These are phyloP conservation scores for Xylaria cubensis DNA, from an alignment of 495 filamentous ascomycete species.

Conservation along the genomic window DNA sequence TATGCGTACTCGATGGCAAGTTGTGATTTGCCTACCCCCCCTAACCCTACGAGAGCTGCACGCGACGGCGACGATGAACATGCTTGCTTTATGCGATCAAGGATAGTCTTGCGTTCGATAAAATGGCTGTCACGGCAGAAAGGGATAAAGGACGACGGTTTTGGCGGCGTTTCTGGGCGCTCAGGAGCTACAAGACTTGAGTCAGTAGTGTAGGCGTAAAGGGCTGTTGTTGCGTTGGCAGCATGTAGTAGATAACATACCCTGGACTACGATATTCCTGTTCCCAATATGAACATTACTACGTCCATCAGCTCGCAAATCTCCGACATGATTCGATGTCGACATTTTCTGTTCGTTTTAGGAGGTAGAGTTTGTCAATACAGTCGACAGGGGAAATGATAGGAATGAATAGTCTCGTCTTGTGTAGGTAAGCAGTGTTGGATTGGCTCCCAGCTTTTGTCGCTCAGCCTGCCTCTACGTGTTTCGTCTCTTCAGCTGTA, in stretches of 20 bases:
- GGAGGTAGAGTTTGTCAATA: not conserved
- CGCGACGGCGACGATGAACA: conserved; percentile 34
- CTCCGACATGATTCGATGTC: not conserved
- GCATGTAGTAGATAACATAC: not conserved
- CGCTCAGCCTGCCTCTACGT: not conserved
- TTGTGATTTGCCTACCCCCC: conserved; percentile 40
- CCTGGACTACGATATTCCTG: not conserved
- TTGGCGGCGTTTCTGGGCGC: conserved; percentile 34
- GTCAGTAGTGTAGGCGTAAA: not conserved
- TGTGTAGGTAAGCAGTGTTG: too few species aligned
- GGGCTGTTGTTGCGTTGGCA: not conserved
- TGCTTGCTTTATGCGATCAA: conserved; percentile 40
- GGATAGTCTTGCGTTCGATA: conserved; percentile 38
- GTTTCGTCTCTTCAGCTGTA: not conserved
- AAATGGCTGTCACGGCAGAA: conserved; percentile 48
- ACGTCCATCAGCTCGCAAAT: not conserved
- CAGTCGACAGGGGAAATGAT: not conserved
- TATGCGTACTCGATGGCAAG: conserved; percentile 49
- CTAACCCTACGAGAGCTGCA: conserved; percentile 33
- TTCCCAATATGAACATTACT: not conserved
- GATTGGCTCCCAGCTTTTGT: too few species aligned
- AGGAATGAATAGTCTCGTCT: too few species aligned
- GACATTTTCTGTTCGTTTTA: not conserved
- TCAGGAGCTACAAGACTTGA: not conserved
- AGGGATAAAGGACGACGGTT: conserved; percentile 38